These are phyloP conservation scores for Candida sonorensis DNA, from an alignment of 805 yeast species.

Conservation along the genomic window DNA sequence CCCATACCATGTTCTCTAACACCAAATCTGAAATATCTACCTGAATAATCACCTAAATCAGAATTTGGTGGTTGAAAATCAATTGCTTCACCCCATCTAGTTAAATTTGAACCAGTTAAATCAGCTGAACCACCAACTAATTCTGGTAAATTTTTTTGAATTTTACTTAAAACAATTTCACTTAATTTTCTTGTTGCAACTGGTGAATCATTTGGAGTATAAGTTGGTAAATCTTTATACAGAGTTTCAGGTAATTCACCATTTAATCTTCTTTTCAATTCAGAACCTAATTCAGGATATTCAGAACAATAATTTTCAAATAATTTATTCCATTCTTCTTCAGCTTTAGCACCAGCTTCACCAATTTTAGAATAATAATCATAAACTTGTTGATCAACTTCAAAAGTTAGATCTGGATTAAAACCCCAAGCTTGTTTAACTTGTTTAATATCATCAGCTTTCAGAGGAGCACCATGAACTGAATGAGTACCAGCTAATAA, in stretches of 20 bases:
- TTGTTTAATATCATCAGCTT: conserved; percentile 86
- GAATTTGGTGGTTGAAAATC: conserved; percentile 89
- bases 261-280: conserved; percentile 68
- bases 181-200: conserved; percentile 93
- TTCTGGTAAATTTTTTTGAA: conserved; percentile 71
- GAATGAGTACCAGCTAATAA: conserved; percentile 74
- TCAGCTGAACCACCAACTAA: conserved; percentile 98
- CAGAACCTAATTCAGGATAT: conserved; percentile 76
- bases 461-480: conserved; percentile 96
- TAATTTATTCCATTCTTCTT: conserved; percentile 68
- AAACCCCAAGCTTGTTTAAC: conserved; percentile 81
- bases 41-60: conserved; percentile 77
- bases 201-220: conserved; percentile 71
- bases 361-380: conserved; percentile 56
- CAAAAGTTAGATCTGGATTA: conserved; percentile 76
- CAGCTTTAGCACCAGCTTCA: conserved; percentile 57
- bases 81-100: conserved; percentile 74
- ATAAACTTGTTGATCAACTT: conserved; percentile 77
- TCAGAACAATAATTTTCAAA: conserved; percentile 55
- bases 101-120: conserved; percentile 93
- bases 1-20: conserved; percentile 99
- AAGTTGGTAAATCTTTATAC: conserved; percentile 71
- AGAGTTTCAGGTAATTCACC: conserved; percentile 79
- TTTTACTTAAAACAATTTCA: conserved; percentile 63
- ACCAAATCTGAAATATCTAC: conserved; percentile 96